Conservation (phyloP, 495 filamentous ascomycete genomes). For the Aspergillus heteromorphus region DNA sequence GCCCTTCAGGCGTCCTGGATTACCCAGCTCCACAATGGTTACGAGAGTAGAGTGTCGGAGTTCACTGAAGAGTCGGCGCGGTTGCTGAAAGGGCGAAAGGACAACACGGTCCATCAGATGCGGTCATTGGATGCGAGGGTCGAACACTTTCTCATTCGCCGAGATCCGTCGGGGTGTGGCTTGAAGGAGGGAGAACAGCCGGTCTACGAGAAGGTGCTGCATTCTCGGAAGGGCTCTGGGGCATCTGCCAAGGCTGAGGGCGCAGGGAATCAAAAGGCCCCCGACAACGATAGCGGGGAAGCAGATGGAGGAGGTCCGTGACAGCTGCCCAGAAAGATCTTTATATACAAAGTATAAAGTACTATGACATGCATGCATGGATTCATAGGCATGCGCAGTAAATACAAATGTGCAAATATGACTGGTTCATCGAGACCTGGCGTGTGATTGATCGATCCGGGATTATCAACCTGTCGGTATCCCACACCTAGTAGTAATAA, state of each 20-base stretch:
- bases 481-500: background rate
- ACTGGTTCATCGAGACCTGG: background rate
- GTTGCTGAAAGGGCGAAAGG: constrained; percentile 53
- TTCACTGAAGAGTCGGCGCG: constrained; percentile 57
- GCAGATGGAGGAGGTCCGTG: background rate
- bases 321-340: no score
- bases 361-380: background rate
- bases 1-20: constrained; percentile 65
- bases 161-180: constrained; percentile 51
- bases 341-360: no score
- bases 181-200: constrained; percentile 38
- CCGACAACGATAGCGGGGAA: background rate
- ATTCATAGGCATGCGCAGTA: background rate
- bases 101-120: constrained; percentile 39
- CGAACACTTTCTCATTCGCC: constrained; percentile 63
- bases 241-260: background rate
- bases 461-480: background rate
- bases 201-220: constrained; percentile 33
- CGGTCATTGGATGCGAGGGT: constrained; percentile 57
- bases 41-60: constrained; percentile 58
- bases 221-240: constrained; percentile 14
- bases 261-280: background rate
- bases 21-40: constrained; percentile 45
- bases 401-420: background rate
- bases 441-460: background rate